Evolutionary conservation across 805 yeast species (phyloP), one percentile per base, ranked within the genome.

Genomic region (Tetrapisispora pingtungensis): DNA sequence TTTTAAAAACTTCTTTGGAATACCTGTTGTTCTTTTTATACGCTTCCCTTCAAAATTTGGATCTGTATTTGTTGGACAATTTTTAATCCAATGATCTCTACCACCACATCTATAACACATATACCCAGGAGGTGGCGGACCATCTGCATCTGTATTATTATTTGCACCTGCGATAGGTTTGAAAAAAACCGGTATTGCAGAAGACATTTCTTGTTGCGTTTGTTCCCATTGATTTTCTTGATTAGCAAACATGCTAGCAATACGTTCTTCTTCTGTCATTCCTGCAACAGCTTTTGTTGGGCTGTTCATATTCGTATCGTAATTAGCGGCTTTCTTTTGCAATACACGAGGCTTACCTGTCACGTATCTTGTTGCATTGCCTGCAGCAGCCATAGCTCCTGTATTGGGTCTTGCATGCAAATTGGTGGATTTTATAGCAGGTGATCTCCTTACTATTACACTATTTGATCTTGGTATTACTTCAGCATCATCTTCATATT

Each of bases 91-190:
- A 63, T 93, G 99, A 45, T 87, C 93, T 63, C 87, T 85, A 26
- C 84, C 86, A 41, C 97, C 97, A 69, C 99, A 93, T 59, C 96
- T 73, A 62, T 93, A 90, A 63, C 99, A 93, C 60, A 90, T 83
- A 57, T 93, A 93, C 1, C 95, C 95, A 7, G 96, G 90, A 1
- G 98, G 98, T 10, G 96, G 96, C 18, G 67, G 67, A 5, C 63
- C 89, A 46, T 86, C 95, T 57, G 52, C 71, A 36, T 61, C 50
- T 26, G 45, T 39, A 31, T 50, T 40, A 13, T 53, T 47, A 7
- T 18, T 27, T 3, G 61, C 47, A n/a, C 58, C 49, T 22, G 73
- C 72, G 5, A 33, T 40, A 4, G 51, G 43, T 56, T 71, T 75
- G 47, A 70, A 71, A 58, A 77, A 80, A 2, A 89, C 78, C 14